Percentiles rank a stretch among this genome's conserved stretches.
These are phyloP conservation scores for Nitzschia palea DNA, from an alignment of 108 stramenopile genomes.

Conservation along the genomic window DNA sequence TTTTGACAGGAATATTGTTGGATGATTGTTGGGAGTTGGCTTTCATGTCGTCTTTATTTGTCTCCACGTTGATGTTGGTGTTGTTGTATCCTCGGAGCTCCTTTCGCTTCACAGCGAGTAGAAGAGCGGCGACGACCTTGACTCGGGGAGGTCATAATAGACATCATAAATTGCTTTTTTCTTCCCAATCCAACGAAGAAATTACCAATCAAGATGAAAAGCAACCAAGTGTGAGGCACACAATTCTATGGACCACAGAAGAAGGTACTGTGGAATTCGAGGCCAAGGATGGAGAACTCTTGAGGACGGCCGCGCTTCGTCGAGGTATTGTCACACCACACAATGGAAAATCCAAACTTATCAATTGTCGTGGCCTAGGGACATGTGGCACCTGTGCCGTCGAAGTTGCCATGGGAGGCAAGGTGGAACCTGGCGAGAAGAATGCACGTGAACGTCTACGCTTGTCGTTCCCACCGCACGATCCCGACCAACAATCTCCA, in stretches of 20 bases:
- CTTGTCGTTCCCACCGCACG: constrained; percentile 57
- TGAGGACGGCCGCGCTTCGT: constrained; percentile 52
- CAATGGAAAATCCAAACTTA: constrained; percentile 55
- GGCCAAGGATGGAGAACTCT: constrained; percentile 45
- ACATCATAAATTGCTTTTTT: too few species aligned
- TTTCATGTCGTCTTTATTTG: too few species aligned
- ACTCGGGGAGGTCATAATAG: too few species aligned
- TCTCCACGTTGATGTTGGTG: too few species aligned
- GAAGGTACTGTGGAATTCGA: constrained; percentile 25
- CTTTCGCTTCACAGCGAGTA: too few species aligned
- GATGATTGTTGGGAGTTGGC: too few species aligned
- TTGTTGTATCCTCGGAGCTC: too few species aligned
- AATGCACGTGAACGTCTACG: constrained; percentile 46
- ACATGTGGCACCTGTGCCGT: constrained; percentile 77
- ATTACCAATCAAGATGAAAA: too few species aligned
- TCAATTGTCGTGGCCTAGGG: constrained; percentile 71
- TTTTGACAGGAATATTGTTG: too few species aligned
- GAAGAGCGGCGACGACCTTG: too few species aligned
- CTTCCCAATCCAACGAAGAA: too few species aligned
- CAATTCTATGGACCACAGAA: constrained; percentile 5
- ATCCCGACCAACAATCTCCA: constrained; percentile 7
- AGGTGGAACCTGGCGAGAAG: constrained; percentile 39
- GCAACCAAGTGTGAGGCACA: too few species aligned
- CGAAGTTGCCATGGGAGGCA: constrained; percentile 32
- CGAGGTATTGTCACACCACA: constrained; percentile 46